Base-by-base conservation (phyloP, 108 stramenopile species). In the Nitzschia sp. region DNA sequence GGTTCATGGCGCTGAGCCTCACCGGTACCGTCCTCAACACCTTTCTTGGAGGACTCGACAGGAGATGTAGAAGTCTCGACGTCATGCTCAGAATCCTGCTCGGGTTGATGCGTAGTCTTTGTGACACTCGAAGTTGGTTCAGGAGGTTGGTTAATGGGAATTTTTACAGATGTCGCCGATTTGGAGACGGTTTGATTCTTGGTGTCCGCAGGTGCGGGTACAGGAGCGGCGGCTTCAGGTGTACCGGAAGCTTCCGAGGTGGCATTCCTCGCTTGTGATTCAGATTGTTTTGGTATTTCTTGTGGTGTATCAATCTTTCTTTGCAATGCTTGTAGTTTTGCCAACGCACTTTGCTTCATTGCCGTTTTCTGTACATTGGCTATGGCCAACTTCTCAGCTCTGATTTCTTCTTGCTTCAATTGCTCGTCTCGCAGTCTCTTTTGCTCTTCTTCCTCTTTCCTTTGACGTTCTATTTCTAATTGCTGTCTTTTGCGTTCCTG, bases 261-360 rank as follows among this genome's bases (percentile, higher is more conserved):
- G 20, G 22, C 8, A 1, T 55, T 55, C 8, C 54, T 21, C 25
- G 2, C 21, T 55, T 15, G 21, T 8, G 22, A 1, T 55, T 15
- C 21, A 20, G 15, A 25, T 55, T 56, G 41, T 41, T 54, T 24
- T 21, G 14, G 42, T 58, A 6, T 24, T 58, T 8, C 22, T 46
- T 26, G 19, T 57, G 10, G 14, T 57, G 15, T 15, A 56, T 17
- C 67, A 37, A 62, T 43, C 17, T 41, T 41, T 10, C 38, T 43
- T 48, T 74, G 65, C 65, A 74, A 53, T n/a, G 73, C 73, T 40
- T 41, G 19, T 7, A 74, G 38, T 50, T 74, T 74, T 10, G 73
- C 51, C 73, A 74, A 54, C 37, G 73, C 73, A 62, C 73, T 74
- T 54, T 74, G 51, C 24, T 46, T 62, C 5, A 22, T 51, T 7